These are phyloP conservation scores for Fraxinus angustifolia DNA, from an alignment of 305 asterid genomes.

Conservation along the genomic window DNA sequence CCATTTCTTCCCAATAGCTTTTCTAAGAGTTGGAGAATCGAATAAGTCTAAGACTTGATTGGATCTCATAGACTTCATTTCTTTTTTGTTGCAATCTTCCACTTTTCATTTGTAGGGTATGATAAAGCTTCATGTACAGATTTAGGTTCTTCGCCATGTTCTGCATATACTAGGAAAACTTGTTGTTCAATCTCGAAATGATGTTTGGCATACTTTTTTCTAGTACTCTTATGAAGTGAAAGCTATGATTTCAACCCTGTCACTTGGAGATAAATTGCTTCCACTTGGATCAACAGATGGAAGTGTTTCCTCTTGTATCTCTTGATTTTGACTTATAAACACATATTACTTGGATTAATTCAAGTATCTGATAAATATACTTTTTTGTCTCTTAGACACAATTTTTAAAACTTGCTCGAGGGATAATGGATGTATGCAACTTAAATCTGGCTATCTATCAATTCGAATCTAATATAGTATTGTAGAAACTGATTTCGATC, in stretches of 20 bases:
- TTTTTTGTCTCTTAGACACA: neutral
- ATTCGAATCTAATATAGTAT: neutral
- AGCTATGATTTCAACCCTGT: neutral
- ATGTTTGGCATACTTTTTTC: neutral
- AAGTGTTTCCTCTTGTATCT: neutral
- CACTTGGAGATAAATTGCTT: neutral
- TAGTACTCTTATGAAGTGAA: too few relatives aligned
- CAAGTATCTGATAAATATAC: slow-evolving; percentile 10
- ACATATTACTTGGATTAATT: neutral
- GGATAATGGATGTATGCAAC: neutral
- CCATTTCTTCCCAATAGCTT: too few relatives aligned
- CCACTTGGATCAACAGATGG: too few relatives aligned
- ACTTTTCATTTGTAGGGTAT: neutral
- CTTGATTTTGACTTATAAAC: neutral
- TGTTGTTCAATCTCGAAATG: neutral
- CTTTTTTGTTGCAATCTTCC: neutral
- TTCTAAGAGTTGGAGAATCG: neutral
- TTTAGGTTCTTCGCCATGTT: too few relatives aligned
- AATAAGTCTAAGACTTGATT: neutral
- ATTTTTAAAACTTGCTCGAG: neutral
- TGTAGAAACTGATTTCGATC: neutral
- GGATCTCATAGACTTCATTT: neutral
- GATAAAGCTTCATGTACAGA: neutral
- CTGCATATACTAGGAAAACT: neutral
- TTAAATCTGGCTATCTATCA: neutral